Evolutionary conservation across 768 basidiomycete genomes (phyloP).

Genomic region (Pleurotus salmoneostramineus): DNA sequence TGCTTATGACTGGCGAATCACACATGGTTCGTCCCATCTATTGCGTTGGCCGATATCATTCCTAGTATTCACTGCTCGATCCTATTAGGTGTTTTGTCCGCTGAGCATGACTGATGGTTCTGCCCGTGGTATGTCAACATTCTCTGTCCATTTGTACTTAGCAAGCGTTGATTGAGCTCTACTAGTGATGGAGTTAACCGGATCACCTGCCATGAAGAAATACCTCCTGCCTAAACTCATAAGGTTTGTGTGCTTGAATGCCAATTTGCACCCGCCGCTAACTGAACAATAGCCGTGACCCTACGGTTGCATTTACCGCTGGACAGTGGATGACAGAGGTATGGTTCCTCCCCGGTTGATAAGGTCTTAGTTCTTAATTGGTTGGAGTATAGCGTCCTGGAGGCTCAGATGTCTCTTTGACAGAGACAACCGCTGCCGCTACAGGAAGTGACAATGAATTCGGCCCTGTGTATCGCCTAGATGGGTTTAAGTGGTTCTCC

Average conservation of each 20-base stretch:
- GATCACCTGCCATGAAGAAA: constrained; percentile 56
- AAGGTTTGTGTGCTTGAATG: constrained; percentile 35
- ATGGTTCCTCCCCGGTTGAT: constrained; percentile 13
- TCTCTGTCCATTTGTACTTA: not conserved
- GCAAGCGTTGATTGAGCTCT: constrained; percentile 6
- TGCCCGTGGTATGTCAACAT: constrained; percentile 43
- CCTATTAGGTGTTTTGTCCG: constrained; percentile 59
- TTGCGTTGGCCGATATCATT: not conserved
- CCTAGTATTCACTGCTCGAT: not conserved
- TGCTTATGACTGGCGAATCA: constrained; percentile 59
- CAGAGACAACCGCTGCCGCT: constrained; percentile 57
- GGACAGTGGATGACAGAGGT: constrained; percentile 89
- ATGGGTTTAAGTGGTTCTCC: constrained; percentile 85
- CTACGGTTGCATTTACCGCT: constrained; percentile 57
- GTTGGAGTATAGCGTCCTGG: constrained; percentile 51
- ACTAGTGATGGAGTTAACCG: constrained; percentile 59
- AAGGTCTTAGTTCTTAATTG: constrained; percentile 28
- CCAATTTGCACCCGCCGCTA: not conserved
- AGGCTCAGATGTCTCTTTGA: constrained; percentile 72
- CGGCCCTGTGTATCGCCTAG: constrained; percentile 51
- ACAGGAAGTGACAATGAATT: constrained; percentile 27
- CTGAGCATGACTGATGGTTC: constrained; percentile 78
- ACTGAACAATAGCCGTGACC: constrained; percentile 50
- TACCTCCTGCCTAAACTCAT: constrained; percentile 54
- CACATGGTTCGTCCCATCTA: constrained; percentile 43